phyloP scores from a whole-genome alignment of 805 yeast species.

The Suhomyces sp. region DNA sequence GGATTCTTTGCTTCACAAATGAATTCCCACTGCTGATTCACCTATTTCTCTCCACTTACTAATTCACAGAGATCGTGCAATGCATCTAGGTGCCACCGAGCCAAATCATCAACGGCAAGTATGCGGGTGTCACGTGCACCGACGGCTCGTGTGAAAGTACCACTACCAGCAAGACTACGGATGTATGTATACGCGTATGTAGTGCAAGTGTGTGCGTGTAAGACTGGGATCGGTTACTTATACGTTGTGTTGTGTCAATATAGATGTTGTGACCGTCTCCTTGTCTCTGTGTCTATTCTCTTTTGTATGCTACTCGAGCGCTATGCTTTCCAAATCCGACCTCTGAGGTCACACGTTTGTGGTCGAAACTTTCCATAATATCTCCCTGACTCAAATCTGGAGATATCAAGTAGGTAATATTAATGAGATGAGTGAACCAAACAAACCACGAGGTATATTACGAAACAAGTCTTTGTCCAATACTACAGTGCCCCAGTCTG shows the following conservation, averaged over 20 bases:
- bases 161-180: no score
- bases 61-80: not conserved
- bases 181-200: no score
- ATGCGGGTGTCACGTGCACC: not conserved
- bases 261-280: not conserved
- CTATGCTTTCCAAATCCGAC: not conserved
- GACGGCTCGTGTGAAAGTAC: not conserved
- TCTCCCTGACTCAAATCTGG: not conserved
- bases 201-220: no score
- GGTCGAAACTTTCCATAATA: not conserved
- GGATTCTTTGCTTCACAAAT: not conserved
- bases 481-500: not conserved
- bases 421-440: not conserved
- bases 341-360: not conserved
- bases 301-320: no score
- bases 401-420: not conserved
- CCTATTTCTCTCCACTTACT: not conserved
- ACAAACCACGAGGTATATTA: conserved; percentile 44
- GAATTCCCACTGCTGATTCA: not conserved
- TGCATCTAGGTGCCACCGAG: not conserved
- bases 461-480: conserved; percentile 44
- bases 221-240: no score
- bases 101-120: not conserved
- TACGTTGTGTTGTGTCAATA: no score
- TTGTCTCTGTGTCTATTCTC: not conserved